Evolutionary conservation across 1,139 yeast genomes (phyloP).

Genomic region (Suhomyces terraborum): DNA sequence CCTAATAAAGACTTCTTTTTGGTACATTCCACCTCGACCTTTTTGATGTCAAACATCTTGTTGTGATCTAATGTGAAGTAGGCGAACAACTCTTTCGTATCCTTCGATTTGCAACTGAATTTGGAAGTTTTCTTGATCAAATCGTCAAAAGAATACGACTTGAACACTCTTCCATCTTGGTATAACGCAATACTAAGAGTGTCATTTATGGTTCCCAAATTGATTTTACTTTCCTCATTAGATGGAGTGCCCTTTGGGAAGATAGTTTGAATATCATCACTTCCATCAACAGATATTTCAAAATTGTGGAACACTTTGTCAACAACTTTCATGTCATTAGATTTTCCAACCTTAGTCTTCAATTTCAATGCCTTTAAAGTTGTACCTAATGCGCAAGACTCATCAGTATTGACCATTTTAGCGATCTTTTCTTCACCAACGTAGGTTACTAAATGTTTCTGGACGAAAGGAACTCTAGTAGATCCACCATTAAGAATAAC

Average conservation of each 20-base stretch:
- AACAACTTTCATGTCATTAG: slow-evolving; percentile 58
- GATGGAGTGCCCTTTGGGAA: slow-evolving; percentile 46
- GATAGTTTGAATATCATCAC: slow-evolving; percentile 33
- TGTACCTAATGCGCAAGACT: slow-evolving; percentile 89
- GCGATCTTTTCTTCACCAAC: slow-evolving; percentile 66
- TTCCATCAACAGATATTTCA: slow-evolving; percentile 37
- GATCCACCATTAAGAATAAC: slow-evolving; percentile 90
- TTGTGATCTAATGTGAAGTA: slow-evolving; percentile 51
- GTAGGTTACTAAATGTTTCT: slow-evolving; percentile 54
- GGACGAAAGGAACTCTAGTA: slow-evolving; percentile 86
- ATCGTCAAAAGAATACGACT: slow-evolving; percentile 35
- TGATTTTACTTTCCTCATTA: slow-evolving; percentile 31
- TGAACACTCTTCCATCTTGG: slow-evolving; percentile 57
- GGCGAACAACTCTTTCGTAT: slow-evolving; percentile 36
- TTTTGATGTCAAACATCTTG: slow-evolving; percentile 50
- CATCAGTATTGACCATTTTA: slow-evolving; percentile 95
- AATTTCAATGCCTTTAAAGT: slow-evolving; percentile 72
- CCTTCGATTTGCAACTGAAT: slow-evolving; percentile 47
- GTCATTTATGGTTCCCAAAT: slow-evolving; percentile 35
- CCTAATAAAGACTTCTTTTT: slow-evolving; percentile 30
- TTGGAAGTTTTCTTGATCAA: slow-evolving; percentile 39
- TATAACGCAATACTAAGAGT: slow-evolving; percentile 46
- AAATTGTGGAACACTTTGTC: slow-evolving; percentile 56
- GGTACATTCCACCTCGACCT: slow-evolving; percentile 45
- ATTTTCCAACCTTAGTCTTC: slow-evolving; percentile 52